Evolutionary conservation across 169 alveolate species (phyloP), one percentile per base, ranked within the genome.

Genomic region (Eimeria necatrix): DNA sequence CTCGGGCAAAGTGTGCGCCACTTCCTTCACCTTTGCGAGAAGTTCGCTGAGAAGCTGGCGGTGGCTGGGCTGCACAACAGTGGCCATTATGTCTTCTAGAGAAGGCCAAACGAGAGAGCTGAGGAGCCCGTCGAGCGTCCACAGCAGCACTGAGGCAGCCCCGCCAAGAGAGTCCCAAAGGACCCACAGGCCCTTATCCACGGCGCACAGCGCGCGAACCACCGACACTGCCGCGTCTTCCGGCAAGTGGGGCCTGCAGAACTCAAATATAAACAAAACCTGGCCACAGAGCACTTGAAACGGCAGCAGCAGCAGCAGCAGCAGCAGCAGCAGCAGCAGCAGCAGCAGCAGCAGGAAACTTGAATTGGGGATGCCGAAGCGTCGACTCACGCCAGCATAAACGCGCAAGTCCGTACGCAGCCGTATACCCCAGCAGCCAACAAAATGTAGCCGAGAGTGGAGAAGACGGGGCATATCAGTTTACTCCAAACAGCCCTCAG

Each of bases 31-130:
- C 52, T 80, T 80, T 6, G 20, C n/a, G 51, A 80, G 64, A 9
- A 80, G 49, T 12, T 80, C 70, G 70, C 20, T 52, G 20, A 80
- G 20, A 26, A 80, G 49, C 32, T 49, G 49, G 10, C 89, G 48
- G 61, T 80, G 89, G 51, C 22, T 80, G 49, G 64, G 71, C 20
- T 80, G 89, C 16, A 48, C 46, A 48, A 22, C 49, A 4, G 20
- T 68, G 20, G 4, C 61, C 49, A 20, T 49, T 9, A 80, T 49
- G 71, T 48, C 89, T 32, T 80, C 89, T 3, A 80, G n/a, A 16
- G 89, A 80, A 12, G 89, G 89, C 89, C 89, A 80, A 2, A 52
- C 70, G n/a, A 80, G 70, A 9, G 89, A 80, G 71, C 89, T 80
- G 51, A 80, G 89, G 68, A 80, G 20, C 3, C 89, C 89, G 71